These are phyloP conservation scores for Aspergillus jensenii DNA, from an alignment of 2,329 filamentous ascomycete genomes.

Conservation along the genomic window DNA sequence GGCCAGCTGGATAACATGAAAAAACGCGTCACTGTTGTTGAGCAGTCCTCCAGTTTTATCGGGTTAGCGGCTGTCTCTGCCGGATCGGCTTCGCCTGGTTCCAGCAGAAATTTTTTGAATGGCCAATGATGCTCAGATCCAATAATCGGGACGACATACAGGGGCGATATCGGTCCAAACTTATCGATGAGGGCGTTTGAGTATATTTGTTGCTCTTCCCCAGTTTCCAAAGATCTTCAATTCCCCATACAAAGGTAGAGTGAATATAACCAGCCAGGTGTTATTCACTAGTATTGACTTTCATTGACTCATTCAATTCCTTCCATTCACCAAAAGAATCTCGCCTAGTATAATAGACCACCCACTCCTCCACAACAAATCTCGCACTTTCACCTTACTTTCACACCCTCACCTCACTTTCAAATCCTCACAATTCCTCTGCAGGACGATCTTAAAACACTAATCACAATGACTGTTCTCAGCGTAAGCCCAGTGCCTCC, in stretches of 20 bases:
- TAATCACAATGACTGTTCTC: constrained; percentile 29
- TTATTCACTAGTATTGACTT: neutral
- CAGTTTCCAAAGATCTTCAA: neutral
- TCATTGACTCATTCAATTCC: neutral
- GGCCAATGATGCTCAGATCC: constrained; percentile 9
- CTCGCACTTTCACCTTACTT: constrained; percentile 3
- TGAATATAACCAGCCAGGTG: neutral
- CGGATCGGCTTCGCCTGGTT: constrained; percentile 5
- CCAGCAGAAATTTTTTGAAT: constrained; percentile 10
- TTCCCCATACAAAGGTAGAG: neutral
- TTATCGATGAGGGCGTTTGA: neutral
- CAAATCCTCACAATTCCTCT: constrained; percentile 1
- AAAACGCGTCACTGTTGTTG: neutral
- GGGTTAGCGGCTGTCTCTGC: constrained; percentile 18
- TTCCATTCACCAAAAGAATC: neutral
- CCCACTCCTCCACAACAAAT: constrained; percentile 12
- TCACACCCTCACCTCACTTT: constrained; percentile 4
- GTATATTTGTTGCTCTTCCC: constrained; percentile 8
- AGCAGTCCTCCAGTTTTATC: neutral
- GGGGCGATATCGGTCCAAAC: constrained; percentile 32
- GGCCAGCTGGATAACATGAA: neutral
- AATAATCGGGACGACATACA: neutral
- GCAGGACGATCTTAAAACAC: neutral
- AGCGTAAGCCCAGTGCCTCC: constrained; percentile 79
- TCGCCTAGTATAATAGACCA: constrained; percentile 6